phyloP scores from a whole-genome alignment of 1,284 basidiomycete genomes.

The Malassezia dermatis region DNA sequence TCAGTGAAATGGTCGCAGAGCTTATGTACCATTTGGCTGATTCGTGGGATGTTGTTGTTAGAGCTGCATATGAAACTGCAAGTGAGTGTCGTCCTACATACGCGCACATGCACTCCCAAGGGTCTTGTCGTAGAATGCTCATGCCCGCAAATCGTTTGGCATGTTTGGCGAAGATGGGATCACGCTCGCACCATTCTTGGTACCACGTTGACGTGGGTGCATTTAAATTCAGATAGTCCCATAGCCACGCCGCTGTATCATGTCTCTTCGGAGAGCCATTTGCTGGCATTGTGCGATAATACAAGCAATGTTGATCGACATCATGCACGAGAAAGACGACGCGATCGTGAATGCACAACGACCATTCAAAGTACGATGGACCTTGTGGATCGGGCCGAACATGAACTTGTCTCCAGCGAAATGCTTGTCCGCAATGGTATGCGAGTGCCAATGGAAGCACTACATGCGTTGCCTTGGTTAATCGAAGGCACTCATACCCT shows the following conservation, averaged over 20 bases:
- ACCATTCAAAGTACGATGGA: constrained; percentile 28
- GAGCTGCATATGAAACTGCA: constrained; percentile 85
- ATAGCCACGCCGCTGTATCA: constrained; percentile 62
- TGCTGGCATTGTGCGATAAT: constrained; percentile 29
- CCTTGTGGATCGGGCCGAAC: constrained; percentile 3
- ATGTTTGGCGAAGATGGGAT: constrained; percentile 64
- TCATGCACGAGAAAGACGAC: constrained; percentile 44
- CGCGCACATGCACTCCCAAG: constrained; percentile 58
- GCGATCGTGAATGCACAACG: constrained; percentile 38
- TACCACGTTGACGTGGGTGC: constrained; percentile 68
- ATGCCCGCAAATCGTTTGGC: constrained; percentile 55
- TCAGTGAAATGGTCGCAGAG: constrained; percentile 52
- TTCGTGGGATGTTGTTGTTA: constrained; percentile 70
- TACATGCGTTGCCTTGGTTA: constrained; percentile 17
- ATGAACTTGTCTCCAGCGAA: constrained; percentile 41
- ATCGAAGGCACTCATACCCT: constrained; percentile 7
- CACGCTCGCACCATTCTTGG: constrained; percentile 61
- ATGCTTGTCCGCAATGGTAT: constrained; percentile 45
- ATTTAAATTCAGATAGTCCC: constrained; percentile 80
- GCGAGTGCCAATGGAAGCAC: constrained; percentile 39
- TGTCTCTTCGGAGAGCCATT: not conserved
- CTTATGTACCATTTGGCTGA: constrained; percentile 47
- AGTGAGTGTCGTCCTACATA: constrained; percentile 3
- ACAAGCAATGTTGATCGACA: constrained; percentile 25
- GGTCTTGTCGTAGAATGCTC: constrained; percentile 76